Percentiles rank a stretch among this genome's conserved stretches.
Conservation (phyloP, 2,329 filamentous ascomycete genomes). For the Sordariomycetes sp. region DNA sequence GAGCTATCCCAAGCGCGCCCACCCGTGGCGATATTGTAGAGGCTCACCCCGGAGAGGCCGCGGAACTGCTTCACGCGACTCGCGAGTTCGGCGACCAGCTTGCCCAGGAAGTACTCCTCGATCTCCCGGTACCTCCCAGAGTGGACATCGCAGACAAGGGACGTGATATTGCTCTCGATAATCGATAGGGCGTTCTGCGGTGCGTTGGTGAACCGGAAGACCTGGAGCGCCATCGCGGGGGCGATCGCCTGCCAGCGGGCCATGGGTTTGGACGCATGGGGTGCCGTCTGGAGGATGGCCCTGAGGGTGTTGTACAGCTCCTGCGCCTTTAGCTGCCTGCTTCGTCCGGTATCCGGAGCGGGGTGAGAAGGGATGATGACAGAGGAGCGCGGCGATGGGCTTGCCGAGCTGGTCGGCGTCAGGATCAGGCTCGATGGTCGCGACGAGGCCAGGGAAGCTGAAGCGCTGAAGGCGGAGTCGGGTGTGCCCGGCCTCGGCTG, state of each 20-base stretch:
- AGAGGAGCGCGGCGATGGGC: slow-evolving; percentile 41
- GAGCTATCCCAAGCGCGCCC: slow-evolving; percentile 28
- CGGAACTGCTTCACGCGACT: slow-evolving; percentile 41
- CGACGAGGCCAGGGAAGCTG: slow-evolving; percentile 24
- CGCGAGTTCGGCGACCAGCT: slow-evolving; percentile 35
- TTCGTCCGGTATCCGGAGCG: slow-evolving; percentile 24
- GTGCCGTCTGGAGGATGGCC: slow-evolving; percentile 41
- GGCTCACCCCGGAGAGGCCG: slow-evolving; percentile 36
- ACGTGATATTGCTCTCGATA: slow-evolving; percentile 38
- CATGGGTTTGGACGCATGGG: slow-evolving; percentile 22
- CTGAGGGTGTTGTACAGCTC: slow-evolving; percentile 43
- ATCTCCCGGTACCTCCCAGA: slow-evolving; percentile 35
- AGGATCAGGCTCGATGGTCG: slow-evolving; percentile 42
- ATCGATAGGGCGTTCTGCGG: slow-evolving; percentile 33
- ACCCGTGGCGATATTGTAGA: slow-evolving; percentile 46
- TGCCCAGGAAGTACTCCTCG: slow-evolving; percentile 36
- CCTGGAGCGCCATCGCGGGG: slow-evolving; percentile 44
- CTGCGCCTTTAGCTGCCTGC: slow-evolving; percentile 27
- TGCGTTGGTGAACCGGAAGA: slow-evolving; percentile 44
- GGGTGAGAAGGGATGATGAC: slow-evolving; percentile 21
- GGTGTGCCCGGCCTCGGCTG: background rate
- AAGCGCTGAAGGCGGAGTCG: slow-evolving; percentile 11
- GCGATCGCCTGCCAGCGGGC: slow-evolving; percentile 42
- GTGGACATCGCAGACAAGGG: slow-evolving; percentile 29
- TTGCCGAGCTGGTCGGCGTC: slow-evolving; percentile 35